Percentiles rank a stretch among this genome's conserved stretches.
phyloP scores from a whole-genome alignment of 306 rosid species.

The Glycine soja region DNA sequence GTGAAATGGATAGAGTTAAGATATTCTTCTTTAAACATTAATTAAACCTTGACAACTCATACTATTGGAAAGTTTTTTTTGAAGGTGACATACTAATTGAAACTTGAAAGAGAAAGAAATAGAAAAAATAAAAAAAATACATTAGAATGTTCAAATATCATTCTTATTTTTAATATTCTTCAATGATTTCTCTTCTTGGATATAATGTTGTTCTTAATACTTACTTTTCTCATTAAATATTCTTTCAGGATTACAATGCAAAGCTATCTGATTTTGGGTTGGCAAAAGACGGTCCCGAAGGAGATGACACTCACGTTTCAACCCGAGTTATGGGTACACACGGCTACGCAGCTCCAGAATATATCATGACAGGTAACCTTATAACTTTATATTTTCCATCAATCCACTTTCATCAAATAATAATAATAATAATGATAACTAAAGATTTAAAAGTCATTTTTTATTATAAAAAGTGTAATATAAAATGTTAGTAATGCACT shows the following conservation, averaged over 20 bases:
- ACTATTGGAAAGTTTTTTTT: background rate
- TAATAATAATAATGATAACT: background rate
- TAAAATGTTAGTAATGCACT: no score
- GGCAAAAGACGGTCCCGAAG: constrained; percentile 95
- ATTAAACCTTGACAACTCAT: background rate
- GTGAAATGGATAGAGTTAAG: no score
- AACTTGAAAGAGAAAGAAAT: background rate
- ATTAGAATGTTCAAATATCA: background rate
- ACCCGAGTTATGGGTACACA: constrained; percentile 94
- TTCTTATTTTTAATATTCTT: no score
- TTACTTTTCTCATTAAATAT: background rate
- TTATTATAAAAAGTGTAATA: no score
- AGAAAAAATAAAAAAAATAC: background rate
- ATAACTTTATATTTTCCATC: no score
- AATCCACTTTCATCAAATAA: no score
- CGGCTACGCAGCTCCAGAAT: constrained; percentile 96
- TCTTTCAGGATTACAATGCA: constrained; percentile 74
- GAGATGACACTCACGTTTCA: constrained; percentile 94
- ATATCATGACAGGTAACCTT: constrained; percentile 81
- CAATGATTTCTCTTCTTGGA: background rate
- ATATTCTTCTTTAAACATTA: background rate
- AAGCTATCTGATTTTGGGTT: constrained; percentile 92
- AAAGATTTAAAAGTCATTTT: background rate
- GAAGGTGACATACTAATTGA: no score
- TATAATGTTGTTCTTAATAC: background rate